Conservation (phyloP, 2,329 filamentous ascomycete species). For the Fusarium sp. region DNA sequence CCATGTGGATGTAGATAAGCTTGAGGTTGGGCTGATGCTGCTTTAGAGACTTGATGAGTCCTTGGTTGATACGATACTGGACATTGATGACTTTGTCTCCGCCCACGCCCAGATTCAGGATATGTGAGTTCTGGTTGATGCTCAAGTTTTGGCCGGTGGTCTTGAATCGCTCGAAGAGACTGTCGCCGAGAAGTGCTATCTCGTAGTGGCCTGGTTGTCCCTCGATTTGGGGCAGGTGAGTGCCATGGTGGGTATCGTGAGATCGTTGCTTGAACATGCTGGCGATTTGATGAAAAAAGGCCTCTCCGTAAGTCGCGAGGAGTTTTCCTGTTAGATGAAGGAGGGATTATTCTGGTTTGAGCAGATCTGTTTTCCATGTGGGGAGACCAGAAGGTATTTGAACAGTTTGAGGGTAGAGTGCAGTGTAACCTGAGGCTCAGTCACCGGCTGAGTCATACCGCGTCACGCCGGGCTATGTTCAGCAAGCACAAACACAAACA, state of each 20-base stretch:
- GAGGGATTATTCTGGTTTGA: neutral
- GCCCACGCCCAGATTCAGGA: constrained; percentile 7
- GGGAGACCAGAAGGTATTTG: neutral
- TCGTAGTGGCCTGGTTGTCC: neutral
- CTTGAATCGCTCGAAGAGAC: constrained; percentile 25
- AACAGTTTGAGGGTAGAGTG: neutral
- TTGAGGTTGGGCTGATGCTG: neutral
- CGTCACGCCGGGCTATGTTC: no score
- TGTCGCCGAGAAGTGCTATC: constrained; percentile 13
- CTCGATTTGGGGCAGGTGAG: constrained; percentile 8
- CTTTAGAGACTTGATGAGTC: neutral
- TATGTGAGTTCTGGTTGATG: neutral
- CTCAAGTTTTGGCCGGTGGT: neutral
- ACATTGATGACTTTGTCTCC: constrained; percentile 26
- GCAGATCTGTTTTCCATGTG: neutral
- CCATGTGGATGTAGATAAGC: constrained; percentile 23
- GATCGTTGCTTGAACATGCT: constrained; percentile 25
- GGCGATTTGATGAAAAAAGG: neutral
- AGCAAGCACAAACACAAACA: no score
- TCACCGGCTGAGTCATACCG: neutral
- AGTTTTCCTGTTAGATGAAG: neutral
- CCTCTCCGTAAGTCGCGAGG: neutral
- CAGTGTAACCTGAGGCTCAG: neutral
- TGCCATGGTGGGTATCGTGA: constrained; percentile 19
- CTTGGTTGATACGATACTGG: constrained; percentile 10